Percentiles rank a stretch among this genome's conserved stretches.
Evolutionary conservation across 345 rosid species (phyloP).

Genomic region (Eucalyptus regnans): DNA sequence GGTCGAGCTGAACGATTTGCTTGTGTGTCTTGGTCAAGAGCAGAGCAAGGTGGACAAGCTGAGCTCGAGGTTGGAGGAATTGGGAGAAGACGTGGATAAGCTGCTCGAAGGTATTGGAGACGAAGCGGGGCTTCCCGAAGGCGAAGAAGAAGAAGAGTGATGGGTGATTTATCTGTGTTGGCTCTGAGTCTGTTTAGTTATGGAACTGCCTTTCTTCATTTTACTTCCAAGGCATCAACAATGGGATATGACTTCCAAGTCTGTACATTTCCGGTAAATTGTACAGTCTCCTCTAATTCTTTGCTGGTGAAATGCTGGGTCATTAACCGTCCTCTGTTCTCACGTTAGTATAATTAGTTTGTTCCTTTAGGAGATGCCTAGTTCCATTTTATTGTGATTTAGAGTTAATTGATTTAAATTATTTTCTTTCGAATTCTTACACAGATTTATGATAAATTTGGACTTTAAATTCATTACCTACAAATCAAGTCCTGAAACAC

Average conservation of each 20-base stretch:
- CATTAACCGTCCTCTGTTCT: not conserved
- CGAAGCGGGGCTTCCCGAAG: constrained; percentile 64
- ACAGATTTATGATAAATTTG: not conserved
- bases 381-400: not conserved
- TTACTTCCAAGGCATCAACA: not conserved
- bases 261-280: not conserved
- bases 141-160: constrained; percentile 47
- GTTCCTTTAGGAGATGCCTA: not conserved
- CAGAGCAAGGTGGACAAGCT: constrained; percentile 92
- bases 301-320: not conserved
- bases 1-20: constrained; percentile 82
- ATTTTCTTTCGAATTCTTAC: not conserved
- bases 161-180: constrained; percentile 6
- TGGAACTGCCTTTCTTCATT: not conserved
- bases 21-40: constrained; percentile 96
- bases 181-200: not conserved
- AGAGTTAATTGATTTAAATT: not conserved
- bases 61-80: constrained; percentile 52
- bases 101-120: constrained; percentile 90
- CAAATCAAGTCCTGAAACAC: not conserved
- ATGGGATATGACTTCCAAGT: not conserved
- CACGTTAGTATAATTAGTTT: not conserved
- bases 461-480: not conserved
- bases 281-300: not conserved
- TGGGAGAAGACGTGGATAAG: constrained; percentile 82